These are phyloP conservation scores for Fusarium xylarioides DNA, from an alignment of 2,329 filamentous ascomycete species.

Conservation along the genomic window DNA sequence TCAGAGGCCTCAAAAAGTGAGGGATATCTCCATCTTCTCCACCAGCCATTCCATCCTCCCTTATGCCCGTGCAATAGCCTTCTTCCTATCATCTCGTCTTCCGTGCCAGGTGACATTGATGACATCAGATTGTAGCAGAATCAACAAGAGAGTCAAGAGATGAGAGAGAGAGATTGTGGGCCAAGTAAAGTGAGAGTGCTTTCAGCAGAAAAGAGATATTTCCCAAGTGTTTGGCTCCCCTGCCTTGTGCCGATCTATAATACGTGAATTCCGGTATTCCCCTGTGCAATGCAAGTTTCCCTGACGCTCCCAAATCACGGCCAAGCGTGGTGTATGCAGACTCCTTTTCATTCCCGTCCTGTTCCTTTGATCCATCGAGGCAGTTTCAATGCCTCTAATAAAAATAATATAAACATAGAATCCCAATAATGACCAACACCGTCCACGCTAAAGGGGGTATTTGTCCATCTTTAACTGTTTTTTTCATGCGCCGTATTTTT, in stretches of 20 bases:
- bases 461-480: conserved; percentile 44
- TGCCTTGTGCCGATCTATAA: conserved; percentile 44
- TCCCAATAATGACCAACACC: conserved; percentile 41
- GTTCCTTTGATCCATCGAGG: conserved; percentile 25
- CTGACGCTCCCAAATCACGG: conserved; percentile 37
- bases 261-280: conserved; percentile 37
- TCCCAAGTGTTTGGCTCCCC: conserved; percentile 39
- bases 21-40: background rate
- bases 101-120: background rate
- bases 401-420: conserved; percentile 29
- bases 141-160: conserved; percentile 17
- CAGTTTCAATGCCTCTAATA: conserved; percentile 17
- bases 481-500: conserved; percentile 44
- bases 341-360: conserved; percentile 40
- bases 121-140: background rate
- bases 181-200: conserved; percentile 28
- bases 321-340: conserved; percentile 42
- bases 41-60: background rate
- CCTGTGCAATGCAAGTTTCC: conserved; percentile 39
- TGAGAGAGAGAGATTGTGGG: conserved; percentile 1
- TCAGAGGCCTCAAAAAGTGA: conserved; percentile 20
- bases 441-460: conserved; percentile 45
- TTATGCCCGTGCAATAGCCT: background rate
- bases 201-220: conserved; percentile 33
- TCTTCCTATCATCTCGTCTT: conserved; percentile 1